phyloP scores from a whole-genome alignment of 306 rosid genomes.

The Fragaria ananassa region DNA sequence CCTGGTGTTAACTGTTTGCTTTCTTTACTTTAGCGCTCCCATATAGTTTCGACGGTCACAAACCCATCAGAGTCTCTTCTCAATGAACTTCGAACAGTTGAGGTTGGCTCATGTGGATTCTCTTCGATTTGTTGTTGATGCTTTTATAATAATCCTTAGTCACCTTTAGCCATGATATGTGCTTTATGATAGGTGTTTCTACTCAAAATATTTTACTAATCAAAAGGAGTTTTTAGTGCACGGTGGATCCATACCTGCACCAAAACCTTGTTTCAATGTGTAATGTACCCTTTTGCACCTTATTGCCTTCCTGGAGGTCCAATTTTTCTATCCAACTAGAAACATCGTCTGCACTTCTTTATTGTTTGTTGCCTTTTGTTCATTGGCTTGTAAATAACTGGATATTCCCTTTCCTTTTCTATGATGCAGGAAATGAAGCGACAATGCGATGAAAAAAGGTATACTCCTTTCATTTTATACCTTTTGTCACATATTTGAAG shows the following conservation, averaged over 20 bases:
- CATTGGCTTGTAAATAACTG: slow-evolving; percentile 20
- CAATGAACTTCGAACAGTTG: slow-evolving; percentile 81
- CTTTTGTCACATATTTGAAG: slow-evolving; percentile 9
- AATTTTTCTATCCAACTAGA: slow-evolving; percentile 7
- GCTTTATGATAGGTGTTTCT: background rate
- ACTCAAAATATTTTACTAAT: background rate
- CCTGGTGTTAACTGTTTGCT: slow-evolving; percentile 30
- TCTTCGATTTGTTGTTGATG: background rate
- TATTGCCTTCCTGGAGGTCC: background rate
- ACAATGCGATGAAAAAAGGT: slow-evolving; percentile 89
- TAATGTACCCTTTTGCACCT: background rate
- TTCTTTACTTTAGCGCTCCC: slow-evolving; percentile 63
- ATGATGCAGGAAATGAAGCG: slow-evolving; percentile 86
- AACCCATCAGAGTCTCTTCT: slow-evolving; percentile 92
- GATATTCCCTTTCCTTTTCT: slow-evolving; percentile 24
- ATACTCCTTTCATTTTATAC: slow-evolving; percentile 9
- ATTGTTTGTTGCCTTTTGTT: slow-evolving; percentile 9
- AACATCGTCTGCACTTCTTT: slow-evolving; percentile 10
- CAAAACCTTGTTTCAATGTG: background rate
- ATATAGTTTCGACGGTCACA: slow-evolving; percentile 65
- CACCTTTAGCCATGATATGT: background rate
- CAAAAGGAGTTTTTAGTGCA: background rate
- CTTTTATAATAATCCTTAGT: background rate
- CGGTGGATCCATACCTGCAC: background rate
- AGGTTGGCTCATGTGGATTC: slow-evolving; percentile 50